Base-by-base conservation (phyloP, 2,329 filamentous ascomycete species). In the Fusarium sp. region DNA sequence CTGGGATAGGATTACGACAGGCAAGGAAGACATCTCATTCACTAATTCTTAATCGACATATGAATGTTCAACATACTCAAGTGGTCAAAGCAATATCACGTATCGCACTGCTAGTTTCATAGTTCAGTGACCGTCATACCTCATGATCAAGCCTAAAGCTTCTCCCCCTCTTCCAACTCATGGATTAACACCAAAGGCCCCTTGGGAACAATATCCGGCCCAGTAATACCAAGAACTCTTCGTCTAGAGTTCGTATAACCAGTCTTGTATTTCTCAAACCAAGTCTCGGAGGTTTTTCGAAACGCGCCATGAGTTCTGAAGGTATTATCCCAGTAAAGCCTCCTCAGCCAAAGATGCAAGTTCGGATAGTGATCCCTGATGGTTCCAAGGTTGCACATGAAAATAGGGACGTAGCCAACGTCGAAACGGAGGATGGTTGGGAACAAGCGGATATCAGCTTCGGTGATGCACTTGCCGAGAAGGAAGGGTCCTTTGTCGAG, bases 391-490 rank as follows among this genome's bases (percentile, higher is more conserved):
- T 92, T 92, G 73, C 89, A 92, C 75, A 86, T 84, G 76, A 93
- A 92, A 35, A 91, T 87, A 69, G 90, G 86, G 41, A 91, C 85
- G 72, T 93, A 94, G 1, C 90, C 91, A 2, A 87, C 83, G 70
- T 94, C 92, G 75, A 94, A 94, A 5, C 92, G 87, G 17, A 87
- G 81, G 42, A 93, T 86, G 0, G 91, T 93, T 2, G 90, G 89
- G 78, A 87, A 93, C 18, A 93, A 81, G 14, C 91, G 84, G 39
- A 94, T 85, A 75, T 94, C 92, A 0, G 90, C 89, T 77, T 94
- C 92, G 2, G 92, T 93, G 62, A 94, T 81, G 53, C 84, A 72
- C 7, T 88, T 79, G 2, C 92, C 92, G 38, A 93, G 88, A 41
- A 93, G 85, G 76, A 89, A 94, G 0, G 86, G 87, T 4, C 85